A percentile compares a stretch with the other conserved stretches of the same genome.
Conservation (phyloP, 2,329 filamentous ascomycete species). For the Arthrobotrys conoides region DNA sequence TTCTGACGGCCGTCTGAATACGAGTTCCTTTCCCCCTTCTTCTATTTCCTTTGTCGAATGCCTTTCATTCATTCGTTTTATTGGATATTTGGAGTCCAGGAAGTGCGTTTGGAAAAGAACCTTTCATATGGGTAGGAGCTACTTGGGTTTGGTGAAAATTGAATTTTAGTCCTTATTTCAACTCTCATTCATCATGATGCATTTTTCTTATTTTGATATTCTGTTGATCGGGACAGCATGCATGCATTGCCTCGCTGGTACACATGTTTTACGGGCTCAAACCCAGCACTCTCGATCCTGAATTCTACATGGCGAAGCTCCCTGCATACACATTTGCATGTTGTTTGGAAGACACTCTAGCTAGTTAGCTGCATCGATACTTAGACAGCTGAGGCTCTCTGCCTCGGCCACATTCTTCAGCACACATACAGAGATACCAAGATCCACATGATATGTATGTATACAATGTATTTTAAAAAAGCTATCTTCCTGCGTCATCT, state of each 20-base stretch:
- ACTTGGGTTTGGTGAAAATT: conserved; percentile 23
- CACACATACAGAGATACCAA: conserved; percentile 14
- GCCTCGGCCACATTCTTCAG: background rate
- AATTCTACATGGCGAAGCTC: background rate
- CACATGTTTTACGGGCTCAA: background rate
- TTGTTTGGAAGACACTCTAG: conserved; percentile 4
- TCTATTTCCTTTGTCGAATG: conserved; percentile 14
- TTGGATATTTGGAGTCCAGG: conserved; percentile 13
- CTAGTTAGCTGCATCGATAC: conserved; percentile 2
- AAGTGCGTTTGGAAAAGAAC: conserved; percentile 29
- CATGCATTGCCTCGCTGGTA: background rate
- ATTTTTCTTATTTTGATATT: background rate
- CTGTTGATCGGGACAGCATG: background rate
- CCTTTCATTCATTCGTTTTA: conserved; percentile 23
- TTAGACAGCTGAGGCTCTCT: background rate
- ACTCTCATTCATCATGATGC: conserved; percentile 9
- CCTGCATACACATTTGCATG: conserved; percentile 18
- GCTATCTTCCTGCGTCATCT: background rate
- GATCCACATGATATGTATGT: conserved; percentile 7
- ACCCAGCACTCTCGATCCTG: background rate
- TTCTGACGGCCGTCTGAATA: conserved; percentile 37
- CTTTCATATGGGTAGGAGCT: conserved; percentile 13
- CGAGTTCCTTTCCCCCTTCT: conserved; percentile 32
- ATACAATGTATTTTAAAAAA: conserved; percentile 16
- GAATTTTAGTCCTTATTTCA: background rate